These are phyloP conservation scores for Catharanthus roseus DNA, from an alignment of 257 asterid species.

Conservation along the genomic window DNA sequence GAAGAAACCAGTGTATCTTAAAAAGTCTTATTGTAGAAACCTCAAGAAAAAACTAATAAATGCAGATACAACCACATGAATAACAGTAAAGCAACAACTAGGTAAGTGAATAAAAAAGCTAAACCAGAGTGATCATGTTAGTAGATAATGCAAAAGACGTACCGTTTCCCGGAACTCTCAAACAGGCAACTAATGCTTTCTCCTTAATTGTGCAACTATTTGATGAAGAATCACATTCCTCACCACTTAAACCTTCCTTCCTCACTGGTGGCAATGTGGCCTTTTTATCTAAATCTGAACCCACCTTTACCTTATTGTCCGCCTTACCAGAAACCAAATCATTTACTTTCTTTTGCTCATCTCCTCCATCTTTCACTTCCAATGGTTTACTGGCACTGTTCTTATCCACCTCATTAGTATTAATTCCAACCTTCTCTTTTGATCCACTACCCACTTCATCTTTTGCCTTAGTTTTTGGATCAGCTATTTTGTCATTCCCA, in stretches of 20 bases:
- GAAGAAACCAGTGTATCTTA: neutral
- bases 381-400: slow-evolving; percentile 20
- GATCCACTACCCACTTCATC: slow-evolving; percentile 12
- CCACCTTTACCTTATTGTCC: slow-evolving; percentile 25
- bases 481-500: slow-evolving; percentile 29
- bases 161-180: slow-evolving; percentile 92
- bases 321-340: slow-evolving; percentile 17
- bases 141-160: slow-evolving; percentile 10
- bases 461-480: slow-evolving; percentile 19
- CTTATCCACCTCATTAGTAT: slow-evolving; percentile 6
- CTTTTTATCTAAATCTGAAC: slow-evolving; percentile 18
- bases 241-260: slow-evolving; percentile 29
- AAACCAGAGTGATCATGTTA: neutral
- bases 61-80: neutral
- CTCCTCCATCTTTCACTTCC: slow-evolving; percentile 22
- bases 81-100: neutral
- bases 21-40: neutral
- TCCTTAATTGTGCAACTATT: slow-evolving; percentile 64
- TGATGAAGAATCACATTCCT: slow-evolving; percentile 68
- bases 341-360: slow-evolving; percentile 16
- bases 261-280: slow-evolving; percentile 27
- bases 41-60: neutral
- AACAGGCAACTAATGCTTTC: slow-evolving; percentile 67
- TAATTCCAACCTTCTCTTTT: slow-evolving; percentile 3
- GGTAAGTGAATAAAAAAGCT: neutral